Percentiles rank a stretch among this genome's conserved stretches.
Conservation (phyloP, 306 rosid genomes). For the Inga laurina region DNA sequence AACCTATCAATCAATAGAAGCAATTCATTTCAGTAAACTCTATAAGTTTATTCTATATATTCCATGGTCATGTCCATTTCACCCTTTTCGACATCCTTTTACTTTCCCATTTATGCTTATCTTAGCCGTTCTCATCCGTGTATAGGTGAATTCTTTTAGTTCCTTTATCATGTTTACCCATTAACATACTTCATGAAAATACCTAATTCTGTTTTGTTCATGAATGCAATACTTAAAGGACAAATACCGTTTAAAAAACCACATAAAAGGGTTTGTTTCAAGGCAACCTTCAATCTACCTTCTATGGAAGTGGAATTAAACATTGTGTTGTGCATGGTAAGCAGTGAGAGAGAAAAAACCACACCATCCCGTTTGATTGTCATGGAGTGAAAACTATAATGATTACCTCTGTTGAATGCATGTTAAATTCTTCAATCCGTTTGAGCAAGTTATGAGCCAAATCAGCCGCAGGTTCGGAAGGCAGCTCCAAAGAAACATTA, state of each 20-base stretch:
- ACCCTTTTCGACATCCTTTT: constrained; percentile 2
- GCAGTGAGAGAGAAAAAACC: constrained; percentile 1
- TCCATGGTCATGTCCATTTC: not conserved
- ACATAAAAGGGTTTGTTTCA: constrained; percentile 4
- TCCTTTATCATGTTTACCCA: not conserved
- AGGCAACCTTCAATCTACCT: constrained; percentile 17
- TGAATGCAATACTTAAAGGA: not conserved
- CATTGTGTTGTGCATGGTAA: not conserved
- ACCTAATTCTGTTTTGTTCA: constrained; percentile 7
- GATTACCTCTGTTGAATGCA: constrained; percentile 93
- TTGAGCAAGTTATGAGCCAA: constrained; percentile 76
- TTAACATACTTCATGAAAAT: constrained; percentile 1
- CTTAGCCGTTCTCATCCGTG: not conserved
- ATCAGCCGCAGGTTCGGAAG: constrained; percentile 77
- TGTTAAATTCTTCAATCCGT: constrained; percentile 71
- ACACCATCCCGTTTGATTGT: constrained; percentile 9
- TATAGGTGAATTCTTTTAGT: not conserved
- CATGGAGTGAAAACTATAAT: constrained; percentile 22
- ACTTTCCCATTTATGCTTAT: not conserved
- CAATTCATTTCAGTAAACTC: constrained; percentile 12
- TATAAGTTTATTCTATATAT: not conserved
- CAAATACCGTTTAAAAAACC: constrained; percentile 8
- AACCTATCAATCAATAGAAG: constrained; percentile 55
- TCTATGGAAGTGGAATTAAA: constrained; percentile 13
- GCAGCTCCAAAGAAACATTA: constrained; percentile 84